phyloP scores from a whole-genome alignment of 495 filamentous ascomycete species.

The Extremus antarcticus region DNA sequence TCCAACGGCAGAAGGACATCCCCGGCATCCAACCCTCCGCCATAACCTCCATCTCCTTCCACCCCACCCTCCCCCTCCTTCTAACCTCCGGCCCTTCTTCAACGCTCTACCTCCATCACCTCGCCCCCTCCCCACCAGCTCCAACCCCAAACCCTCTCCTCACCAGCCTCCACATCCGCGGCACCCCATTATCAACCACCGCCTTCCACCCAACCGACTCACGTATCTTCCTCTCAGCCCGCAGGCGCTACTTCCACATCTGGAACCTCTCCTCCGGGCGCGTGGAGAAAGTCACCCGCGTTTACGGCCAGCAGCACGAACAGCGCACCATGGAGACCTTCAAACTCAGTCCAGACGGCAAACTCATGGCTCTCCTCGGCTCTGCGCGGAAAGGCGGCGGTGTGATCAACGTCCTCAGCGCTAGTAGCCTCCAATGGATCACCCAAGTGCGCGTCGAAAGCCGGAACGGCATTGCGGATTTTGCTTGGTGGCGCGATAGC shows the following conservation, averaged over 20 bases:
- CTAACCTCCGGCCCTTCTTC: slow-evolving; percentile 79
- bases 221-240: slow-evolving; percentile 70
- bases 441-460: slow-evolving; percentile 73
- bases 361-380: slow-evolving; percentile 70
- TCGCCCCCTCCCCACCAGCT: slow-evolving; percentile 54
- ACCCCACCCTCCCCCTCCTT: slow-evolving; percentile 75
- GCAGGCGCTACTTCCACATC: slow-evolving; percentile 82
- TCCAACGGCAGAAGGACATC: slow-evolving; percentile 60
- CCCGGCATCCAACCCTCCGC: slow-evolving; percentile 53
- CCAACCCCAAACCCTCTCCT: slow-evolving; percentile 85
- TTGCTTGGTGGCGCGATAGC: slow-evolving; percentile 83
- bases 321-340: slow-evolving; percentile 87
- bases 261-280: slow-evolving; percentile 78
- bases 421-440: slow-evolving; percentile 78
- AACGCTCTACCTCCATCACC: slow-evolving; percentile 77
- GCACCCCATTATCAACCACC: slow-evolving; percentile 69
- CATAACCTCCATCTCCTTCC: slow-evolving; percentile 76
- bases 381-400: slow-evolving; percentile 73
- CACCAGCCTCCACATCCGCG: slow-evolving; percentile 75
- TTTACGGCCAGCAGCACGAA: slow-evolving; percentile 73
- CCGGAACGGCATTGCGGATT: slow-evolving; percentile 72
- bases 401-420: slow-evolving; percentile 73
- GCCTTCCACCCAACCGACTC: slow-evolving; percentile 55
- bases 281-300: slow-evolving; percentile 63
- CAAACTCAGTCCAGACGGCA: slow-evolving; percentile 72